phyloP scores from a whole-genome alignment of 2,329 filamentous ascomycete genomes.

The Cordyceps javanica region DNA sequence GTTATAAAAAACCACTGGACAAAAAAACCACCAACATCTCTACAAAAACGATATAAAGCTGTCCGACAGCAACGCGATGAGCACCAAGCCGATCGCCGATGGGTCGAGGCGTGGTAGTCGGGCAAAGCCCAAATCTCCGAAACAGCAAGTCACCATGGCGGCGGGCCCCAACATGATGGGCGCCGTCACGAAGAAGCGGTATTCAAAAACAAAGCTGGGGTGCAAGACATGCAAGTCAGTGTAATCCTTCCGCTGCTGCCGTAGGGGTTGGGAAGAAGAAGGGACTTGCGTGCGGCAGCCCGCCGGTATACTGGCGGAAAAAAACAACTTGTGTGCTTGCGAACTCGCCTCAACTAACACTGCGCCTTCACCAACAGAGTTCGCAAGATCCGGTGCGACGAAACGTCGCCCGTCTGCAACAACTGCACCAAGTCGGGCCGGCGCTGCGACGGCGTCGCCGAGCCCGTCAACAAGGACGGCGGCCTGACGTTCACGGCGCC shows the following conservation, averaged over 20 bases:
- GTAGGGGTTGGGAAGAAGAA: background rate
- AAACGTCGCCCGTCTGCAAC: conserved; percentile 15
- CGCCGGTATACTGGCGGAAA: background rate
- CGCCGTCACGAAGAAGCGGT: conserved; percentile 8
- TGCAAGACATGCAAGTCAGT: conserved; percentile 15
- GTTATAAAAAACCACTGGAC: background rate
- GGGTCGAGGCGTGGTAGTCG: conserved; percentile 1
- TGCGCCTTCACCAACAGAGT: conserved; percentile 10
- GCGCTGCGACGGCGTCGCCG: conserved; percentile 15
- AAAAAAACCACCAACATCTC: background rate
- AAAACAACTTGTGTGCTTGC: background rate
- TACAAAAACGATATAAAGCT: background rate
- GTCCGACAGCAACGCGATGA: background rate
- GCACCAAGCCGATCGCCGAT: background rate
- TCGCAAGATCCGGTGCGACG: conserved; percentile 18
- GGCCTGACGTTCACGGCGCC: conserved; percentile 18
- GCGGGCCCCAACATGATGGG: background rate
- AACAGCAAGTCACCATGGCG: background rate
- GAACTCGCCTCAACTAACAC: conserved; percentile 3
- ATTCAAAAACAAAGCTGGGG: conserved; percentile 13
- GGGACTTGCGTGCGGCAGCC: background rate
- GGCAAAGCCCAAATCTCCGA: background rate
- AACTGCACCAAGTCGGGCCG: conserved; percentile 16
- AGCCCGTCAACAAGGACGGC: conserved; percentile 7
- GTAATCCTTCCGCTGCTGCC: background rate